Evolutionary conservation across 768 basidiomycete species (phyloP).

Genomic region (Amanita pallidorosea): DNA sequence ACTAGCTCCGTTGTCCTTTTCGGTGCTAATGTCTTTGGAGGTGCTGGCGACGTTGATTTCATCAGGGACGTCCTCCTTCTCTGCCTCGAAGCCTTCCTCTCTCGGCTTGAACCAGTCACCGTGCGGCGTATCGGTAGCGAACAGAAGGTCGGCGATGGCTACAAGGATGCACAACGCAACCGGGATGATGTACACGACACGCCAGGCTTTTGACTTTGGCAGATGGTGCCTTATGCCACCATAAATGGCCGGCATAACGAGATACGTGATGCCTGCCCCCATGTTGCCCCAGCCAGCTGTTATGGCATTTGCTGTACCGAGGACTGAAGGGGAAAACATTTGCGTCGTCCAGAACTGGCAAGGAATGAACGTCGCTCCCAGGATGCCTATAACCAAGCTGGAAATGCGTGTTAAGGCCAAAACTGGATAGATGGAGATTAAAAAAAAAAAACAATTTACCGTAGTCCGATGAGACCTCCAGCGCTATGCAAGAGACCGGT

Average conservation of each 20-base stretch:
- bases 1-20: neutral
- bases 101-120: neutral
- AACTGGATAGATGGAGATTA: neutral
- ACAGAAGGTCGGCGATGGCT: neutral
- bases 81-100: neutral
- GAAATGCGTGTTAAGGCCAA: slow-evolving; percentile 17
- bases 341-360: slow-evolving; percentile 52
- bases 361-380: slow-evolving; percentile 51
- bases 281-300: slow-evolving; percentile 45
- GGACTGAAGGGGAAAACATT: slow-evolving; percentile 43
- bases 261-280: slow-evolving; percentile 10
- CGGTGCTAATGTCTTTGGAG: neutral
- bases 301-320: slow-evolving; percentile 39
- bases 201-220: slow-evolving; percentile 19
- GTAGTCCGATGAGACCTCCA: slow-evolving; percentile 9
- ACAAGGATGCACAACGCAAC: neutral
- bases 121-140: slow-evolving; percentile 1
- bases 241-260: slow-evolving; percentile 1
- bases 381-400: slow-evolving; percentile 51
- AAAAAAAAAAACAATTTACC: slow-evolving; percentile 5
- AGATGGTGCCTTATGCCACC: neutral
- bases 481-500: slow-evolving; percentile 38
- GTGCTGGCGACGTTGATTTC: neutral
- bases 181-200: slow-evolving; percentile 9
- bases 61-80: neutral